phyloP scores from a whole-genome alignment of 2,329 filamentous ascomycete genomes.

The Apiospora pterosperma region DNA sequence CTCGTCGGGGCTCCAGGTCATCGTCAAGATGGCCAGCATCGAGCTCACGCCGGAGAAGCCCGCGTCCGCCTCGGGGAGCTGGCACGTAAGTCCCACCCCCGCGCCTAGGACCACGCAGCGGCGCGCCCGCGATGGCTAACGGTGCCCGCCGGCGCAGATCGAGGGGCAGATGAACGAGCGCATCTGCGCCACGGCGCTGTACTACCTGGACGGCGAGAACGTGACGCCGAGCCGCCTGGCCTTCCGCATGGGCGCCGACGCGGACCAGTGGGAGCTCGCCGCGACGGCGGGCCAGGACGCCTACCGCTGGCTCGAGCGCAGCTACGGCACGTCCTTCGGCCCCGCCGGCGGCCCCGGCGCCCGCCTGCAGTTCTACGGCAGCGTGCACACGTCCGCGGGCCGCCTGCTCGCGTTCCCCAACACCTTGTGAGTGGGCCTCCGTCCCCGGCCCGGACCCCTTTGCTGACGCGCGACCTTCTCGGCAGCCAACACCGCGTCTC shows the following conservation, averaged over 20 bases:
- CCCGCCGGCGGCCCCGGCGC: neutral
- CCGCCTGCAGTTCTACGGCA: constrained; percentile 18
- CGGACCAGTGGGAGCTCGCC: neutral
- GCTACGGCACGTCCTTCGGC: neutral
- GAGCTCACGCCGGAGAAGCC: constrained; percentile 55
- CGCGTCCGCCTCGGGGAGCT: constrained; percentile 40
- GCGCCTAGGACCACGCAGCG: too few species aligned
- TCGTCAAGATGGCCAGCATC: constrained; percentile 60
- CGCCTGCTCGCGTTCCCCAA: constrained; percentile 23
- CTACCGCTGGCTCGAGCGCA: constrained; percentile 8
- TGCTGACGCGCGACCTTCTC: too few species aligned
- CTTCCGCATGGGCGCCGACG: constrained; percentile 33
- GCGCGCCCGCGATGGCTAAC: too few species aligned
- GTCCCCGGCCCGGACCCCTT: too few species aligned
- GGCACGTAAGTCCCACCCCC: constrained; percentile 38
- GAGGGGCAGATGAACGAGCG: constrained; percentile 17
- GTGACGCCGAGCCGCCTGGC: constrained; percentile 50
- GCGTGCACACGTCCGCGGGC: constrained; percentile 17
- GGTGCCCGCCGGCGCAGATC: too few species aligned
- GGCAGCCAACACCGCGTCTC: constrained; percentile 39
- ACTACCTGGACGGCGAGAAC: constrained; percentile 34
- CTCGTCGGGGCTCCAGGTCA: constrained; percentile 31
- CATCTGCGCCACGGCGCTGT: constrained; percentile 17
- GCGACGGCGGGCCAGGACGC: constrained; percentile 2
- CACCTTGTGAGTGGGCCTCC: constrained; percentile 16